Evolutionary conservation across 2,329 filamentous ascomycete genomes (phyloP), one percentile per base, ranked within the genome.

Genomic region (Leptographium procerum): DNA sequence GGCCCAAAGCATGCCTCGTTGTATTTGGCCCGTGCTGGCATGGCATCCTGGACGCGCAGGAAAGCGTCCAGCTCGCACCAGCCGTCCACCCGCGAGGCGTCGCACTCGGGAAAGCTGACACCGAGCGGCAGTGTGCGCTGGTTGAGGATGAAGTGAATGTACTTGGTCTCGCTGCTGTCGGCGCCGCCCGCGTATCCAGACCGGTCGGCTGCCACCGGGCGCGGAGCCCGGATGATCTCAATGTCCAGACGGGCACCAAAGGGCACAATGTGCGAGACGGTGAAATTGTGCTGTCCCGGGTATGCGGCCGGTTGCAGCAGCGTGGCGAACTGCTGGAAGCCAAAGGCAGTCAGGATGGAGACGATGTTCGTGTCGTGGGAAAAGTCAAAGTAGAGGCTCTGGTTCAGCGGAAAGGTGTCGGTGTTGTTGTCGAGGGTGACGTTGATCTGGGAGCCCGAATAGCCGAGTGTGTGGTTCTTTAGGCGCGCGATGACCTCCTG

Each of bases 1-100:
- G 85, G 74, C 0, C 81, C 86, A 67, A 82, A 84, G 66, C 88
- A 91, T 43, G 84, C 79, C 66, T 81, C 78, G 19, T 88, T 80
- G 65, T 80, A 90, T 64, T 80, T 70, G 4, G 85, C 84, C 61
- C 77, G 71, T 22, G 73, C 75, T 40, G 81, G 69, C 76, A 84
- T 84, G 61, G 72, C 73, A 60, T 82, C 75, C 71, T 87, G 83
- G 6, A 84, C 74, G 61, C 79, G 69, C 50, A 91, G 66, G 65
- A 91, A 90, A 0, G 84, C 84, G 3, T 77, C 76, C 54, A 91
- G 69, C 67, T 90, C 86, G 67, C 88, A 91, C 87, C 88, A 91
- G 0, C 87, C 88, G 68, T 91, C 88, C 50, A 84, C 79, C 5
- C 87, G 73, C 13, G 76, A 67, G 1, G 64, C 71, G 45, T 81